phyloP scores from a whole-genome alignment of 345 rosid genomes.

The Laguncularia racemosa region DNA sequence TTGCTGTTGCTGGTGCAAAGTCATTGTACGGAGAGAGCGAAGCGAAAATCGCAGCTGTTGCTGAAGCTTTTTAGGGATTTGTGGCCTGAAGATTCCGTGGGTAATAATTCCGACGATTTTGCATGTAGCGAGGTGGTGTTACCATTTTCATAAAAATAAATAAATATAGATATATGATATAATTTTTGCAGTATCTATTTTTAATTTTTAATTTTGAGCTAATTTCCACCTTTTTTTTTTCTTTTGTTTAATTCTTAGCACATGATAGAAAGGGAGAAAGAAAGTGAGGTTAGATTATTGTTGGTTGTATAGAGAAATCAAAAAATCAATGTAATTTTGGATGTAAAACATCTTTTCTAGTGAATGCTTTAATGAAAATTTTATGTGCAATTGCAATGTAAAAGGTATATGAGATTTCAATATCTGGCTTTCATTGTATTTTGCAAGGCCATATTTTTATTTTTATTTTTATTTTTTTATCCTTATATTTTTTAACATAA shows the following conservation, averaged over 20 bases:
- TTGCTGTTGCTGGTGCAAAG: slow-evolving; percentile 78
- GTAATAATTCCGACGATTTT: slow-evolving; percentile 55
- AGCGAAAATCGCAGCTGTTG: slow-evolving; percentile 90
- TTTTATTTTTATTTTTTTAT: too few species aligned
- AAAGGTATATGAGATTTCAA: too few species aligned
- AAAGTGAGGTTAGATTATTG: neutral
- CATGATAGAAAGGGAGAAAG: neutral
- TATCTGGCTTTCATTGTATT: too few species aligned
- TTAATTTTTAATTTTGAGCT: neutral
- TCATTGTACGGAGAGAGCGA: slow-evolving; percentile 93
- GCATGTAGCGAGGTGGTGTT: slow-evolving; percentile 53
- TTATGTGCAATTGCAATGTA: neutral
- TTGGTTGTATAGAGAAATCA: slow-evolving; percentile 14
- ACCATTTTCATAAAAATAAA: slow-evolving; percentile 27
- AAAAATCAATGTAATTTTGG: slow-evolving; percentile 26
- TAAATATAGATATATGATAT: slow-evolving; percentile 9
- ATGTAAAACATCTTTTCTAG: slow-evolving; percentile 28
- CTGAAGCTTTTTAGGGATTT: slow-evolving; percentile 72
- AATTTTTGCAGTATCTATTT: slow-evolving; percentile 4
- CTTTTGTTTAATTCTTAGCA: slow-evolving; percentile 12
- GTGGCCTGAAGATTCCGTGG: slow-evolving; percentile 65
- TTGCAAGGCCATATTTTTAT: too few species aligned
- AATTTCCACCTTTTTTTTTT: neutral
- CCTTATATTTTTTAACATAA: too few species aligned
- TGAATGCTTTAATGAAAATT: slow-evolving; percentile 8